Base-by-base conservation (phyloP, 352 stramenopile genomes). In the Globisporangium ultimum region DNA sequence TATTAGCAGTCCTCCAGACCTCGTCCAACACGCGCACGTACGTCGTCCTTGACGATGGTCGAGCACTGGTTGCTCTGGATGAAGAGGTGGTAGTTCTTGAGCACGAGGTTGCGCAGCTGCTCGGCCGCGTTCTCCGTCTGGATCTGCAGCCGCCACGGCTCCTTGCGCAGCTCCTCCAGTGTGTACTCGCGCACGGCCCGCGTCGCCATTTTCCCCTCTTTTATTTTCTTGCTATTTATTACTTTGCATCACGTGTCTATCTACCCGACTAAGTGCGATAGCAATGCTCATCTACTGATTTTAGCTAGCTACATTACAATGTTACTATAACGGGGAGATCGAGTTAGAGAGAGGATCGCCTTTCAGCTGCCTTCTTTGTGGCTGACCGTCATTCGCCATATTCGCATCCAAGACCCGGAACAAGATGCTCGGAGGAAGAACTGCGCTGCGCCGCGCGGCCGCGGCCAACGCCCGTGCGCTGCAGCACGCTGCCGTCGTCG, bases 71-170 rank as follows among this genome's bases (percentile, higher is more conserved):
- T 91, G 66, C 85, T 97, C 67, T 96, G 83, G 60, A 97, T 93
- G 60, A 96, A 96, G 36, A 96, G 83, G 62, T 93, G 83, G 64
- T 96, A 97, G 64, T 97, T 95, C 61, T 91, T 87, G 40, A 95
- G 69, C 53, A 94, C 84, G 34, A 95, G 79, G 28, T 64, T 76
- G 45, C 88, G 85, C 53, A 95, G 62, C 66, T 95, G 81, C 71
- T 87, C 76, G 6, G 76, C 70, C 0, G 86, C 79, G 58, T 80
- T 88, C 38, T 96, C 85, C n/a, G 76, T 77, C 60, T 94, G 80
- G 34, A 86, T 80, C 69, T 92, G 76, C 56, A 96, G 72, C 1
- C 84, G 76, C 73, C 74, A 85, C 24, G 88, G 88, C 74, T 96
- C 88, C 64, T 89, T 89, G 69, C 85, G 87, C 48, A 95, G 78